A percentile compares a stretch with the other conserved stretches of the same genome.
phyloP scores from a whole-genome alignment of 1,284 basidiomycete genomes.

The Pyrrhoderma noxium region DNA sequence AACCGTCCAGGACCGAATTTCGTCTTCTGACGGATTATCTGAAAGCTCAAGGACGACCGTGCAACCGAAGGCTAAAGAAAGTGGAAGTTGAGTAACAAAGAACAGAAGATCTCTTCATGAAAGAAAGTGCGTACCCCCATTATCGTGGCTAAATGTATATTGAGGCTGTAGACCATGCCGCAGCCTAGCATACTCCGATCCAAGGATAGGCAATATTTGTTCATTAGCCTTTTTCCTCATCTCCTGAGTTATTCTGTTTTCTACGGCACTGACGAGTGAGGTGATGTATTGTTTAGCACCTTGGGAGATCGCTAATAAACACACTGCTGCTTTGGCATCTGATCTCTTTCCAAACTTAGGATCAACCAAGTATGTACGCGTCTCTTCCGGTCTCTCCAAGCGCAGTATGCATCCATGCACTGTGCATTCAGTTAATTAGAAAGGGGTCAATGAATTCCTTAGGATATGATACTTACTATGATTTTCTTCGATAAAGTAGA shows the following conservation, averaged over 20 bases:
- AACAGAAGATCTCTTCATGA: too few species aligned
- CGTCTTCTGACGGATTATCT: slow-evolving; percentile 25
- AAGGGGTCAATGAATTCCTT: too few species aligned
- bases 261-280: slow-evolving; percentile 32
- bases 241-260: slow-evolving; percentile 36
- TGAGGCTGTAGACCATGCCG: slow-evolving; percentile 31
- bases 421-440: slow-evolving; percentile 22
- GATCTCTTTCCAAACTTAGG: slow-evolving; percentile 46
- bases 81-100: not conserved
- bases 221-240: slow-evolving; percentile 37
- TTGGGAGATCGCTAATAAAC: slow-evolving; percentile 52
- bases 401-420: slow-evolving; percentile 58
- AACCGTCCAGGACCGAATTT: slow-evolving; percentile 37
- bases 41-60: slow-evolving; percentile 36
- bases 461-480: slow-evolving; percentile 35
- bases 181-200: slow-evolving; percentile 38
- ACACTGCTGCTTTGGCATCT: slow-evolving; percentile 59
- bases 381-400: slow-evolving; percentile 42
- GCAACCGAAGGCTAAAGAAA: slow-evolving; percentile 44
- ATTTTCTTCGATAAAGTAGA: slow-evolving; percentile 38
- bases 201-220: slow-evolving; percentile 37
- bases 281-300: slow-evolving; percentile 51
- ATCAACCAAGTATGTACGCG: slow-evolving; percentile 51
- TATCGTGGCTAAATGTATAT: too few species aligned
- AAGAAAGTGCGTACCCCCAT: too few species aligned